Evolutionary conservation across 1,139 yeast genomes (phyloP).

Genomic region (Diutina rugosa): DNA sequence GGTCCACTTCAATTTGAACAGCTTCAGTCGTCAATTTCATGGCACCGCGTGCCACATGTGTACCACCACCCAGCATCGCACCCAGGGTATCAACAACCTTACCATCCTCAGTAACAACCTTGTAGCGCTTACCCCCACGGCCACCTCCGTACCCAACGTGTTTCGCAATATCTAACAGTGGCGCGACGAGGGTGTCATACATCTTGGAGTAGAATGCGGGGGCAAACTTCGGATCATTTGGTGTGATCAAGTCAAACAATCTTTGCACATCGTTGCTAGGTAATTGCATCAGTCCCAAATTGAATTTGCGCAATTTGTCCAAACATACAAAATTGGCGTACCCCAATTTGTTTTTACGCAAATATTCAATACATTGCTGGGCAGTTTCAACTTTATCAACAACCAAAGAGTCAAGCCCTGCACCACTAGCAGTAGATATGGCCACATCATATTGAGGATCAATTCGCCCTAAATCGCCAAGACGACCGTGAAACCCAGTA

Average conservation of each 20-base stretch:
- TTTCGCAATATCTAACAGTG: conserved; percentile 68
- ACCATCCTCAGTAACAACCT: conserved; percentile 91
- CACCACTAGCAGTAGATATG: conserved; percentile 78
- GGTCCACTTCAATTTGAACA: conserved; percentile 15
- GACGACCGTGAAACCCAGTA: conserved; percentile 74
- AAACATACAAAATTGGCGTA: conserved; percentile 80
- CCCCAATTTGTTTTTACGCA: conserved; percentile 77
- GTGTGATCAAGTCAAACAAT: conserved; percentile 68
- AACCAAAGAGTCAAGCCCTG: conserved; percentile 83
- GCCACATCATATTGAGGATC: conserved; percentile 87
- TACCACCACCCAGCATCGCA: conserved; percentile 96
- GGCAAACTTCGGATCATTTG: conserved; percentile 52
- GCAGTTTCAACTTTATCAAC: conserved; percentile 93
- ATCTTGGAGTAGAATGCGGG: conserved; percentile 87
- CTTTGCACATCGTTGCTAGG: conserved; percentile 62
- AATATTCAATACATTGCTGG: conserved; percentile 78
- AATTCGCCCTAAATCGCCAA: conserved; percentile 84
- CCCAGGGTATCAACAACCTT: conserved; percentile 91
- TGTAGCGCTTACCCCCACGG: conserved; percentile 39
- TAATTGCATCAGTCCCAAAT: conserved; percentile 48
- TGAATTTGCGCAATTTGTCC: conserved; percentile 56
- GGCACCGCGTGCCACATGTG: conserved; percentile 46
- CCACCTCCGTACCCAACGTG: conserved; percentile 67
- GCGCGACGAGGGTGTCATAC: conserved; percentile 79
- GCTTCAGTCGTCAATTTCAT: conserved; percentile 37